Evolutionary conservation across 805 yeast genomes (phyloP).

Genomic region (Blastobotrys muscicola): DNA sequence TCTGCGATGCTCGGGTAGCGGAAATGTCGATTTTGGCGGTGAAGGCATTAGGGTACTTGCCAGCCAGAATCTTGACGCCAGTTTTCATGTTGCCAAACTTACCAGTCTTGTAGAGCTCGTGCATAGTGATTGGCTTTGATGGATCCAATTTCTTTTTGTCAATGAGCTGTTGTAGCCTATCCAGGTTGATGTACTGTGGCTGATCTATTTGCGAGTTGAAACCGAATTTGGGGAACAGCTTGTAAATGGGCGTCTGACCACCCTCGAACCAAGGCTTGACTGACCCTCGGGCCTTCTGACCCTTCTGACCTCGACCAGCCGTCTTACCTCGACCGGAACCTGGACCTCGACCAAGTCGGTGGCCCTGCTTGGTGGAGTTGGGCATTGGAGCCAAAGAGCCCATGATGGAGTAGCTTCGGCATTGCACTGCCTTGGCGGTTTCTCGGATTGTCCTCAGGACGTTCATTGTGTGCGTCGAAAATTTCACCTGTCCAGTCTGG

Average conservation of each 20-base stretch:
- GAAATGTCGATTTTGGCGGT: slow-evolving; percentile 61
- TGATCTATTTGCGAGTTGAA: slow-evolving; percentile 39
- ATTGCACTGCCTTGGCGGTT: neutral
- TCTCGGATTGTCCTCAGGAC: neutral
- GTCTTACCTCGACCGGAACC: slow-evolving; percentile 85
- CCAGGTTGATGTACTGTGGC: slow-evolving; percentile 48
- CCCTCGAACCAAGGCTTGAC: slow-evolving; percentile 96
- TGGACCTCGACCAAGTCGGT: slow-evolving; percentile 93
- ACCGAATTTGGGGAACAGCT: slow-evolving; percentile 76
- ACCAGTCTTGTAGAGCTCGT: slow-evolving; percentile 66
- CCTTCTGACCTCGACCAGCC: slow-evolving; percentile 95
- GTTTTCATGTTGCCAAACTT: slow-evolving; percentile 61
- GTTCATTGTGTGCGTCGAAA: slow-evolving; percentile 32
- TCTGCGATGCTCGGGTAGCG: slow-evolving; percentile 69
- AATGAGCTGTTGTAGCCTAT: slow-evolving; percentile 61
- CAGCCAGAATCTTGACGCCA: slow-evolving; percentile 76
- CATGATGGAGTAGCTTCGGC: slow-evolving; percentile 10
- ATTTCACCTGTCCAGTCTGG: no score
- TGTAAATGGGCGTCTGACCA: slow-evolving; percentile 91
- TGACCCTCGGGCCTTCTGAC: slow-evolving; percentile 92
- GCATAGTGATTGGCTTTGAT: slow-evolving; percentile 50
- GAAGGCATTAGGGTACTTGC: slow-evolving; percentile 36
- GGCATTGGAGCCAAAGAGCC: slow-evolving; percentile 23
- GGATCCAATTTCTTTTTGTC: slow-evolving; percentile 54
- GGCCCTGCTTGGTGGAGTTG: slow-evolving; percentile 25